These are phyloP conservation scores for Aleurites moluccanus DNA, from an alignment of 441 rosid species.

Conservation along the genomic window DNA sequence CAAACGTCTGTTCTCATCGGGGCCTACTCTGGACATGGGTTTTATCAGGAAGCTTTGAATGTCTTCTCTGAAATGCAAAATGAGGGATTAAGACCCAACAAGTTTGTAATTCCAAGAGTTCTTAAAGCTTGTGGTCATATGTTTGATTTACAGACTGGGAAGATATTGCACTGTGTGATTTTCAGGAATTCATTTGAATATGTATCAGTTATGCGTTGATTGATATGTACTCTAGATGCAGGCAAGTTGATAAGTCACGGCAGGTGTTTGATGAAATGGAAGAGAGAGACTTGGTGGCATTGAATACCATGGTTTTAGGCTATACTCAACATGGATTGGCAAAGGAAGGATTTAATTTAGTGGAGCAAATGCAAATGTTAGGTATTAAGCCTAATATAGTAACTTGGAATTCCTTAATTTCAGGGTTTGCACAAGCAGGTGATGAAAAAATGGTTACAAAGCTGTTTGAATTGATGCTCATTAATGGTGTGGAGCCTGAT, in stretches of 20 bases:
- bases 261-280: slow-evolving; percentile 45
- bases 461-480: slow-evolving; percentile 50
- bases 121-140: slow-evolving; percentile 69
- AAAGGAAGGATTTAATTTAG: slow-evolving; percentile 54
- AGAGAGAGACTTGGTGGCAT: slow-evolving; percentile 58
- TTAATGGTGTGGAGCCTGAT: slow-evolving; percentile 58
- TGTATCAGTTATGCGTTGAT: slow-evolving; percentile 63
- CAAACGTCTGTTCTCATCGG: slow-evolving; percentile 47
- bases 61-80: slow-evolving; percentile 50
- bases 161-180: slow-evolving; percentile 53
- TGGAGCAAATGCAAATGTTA: slow-evolving; percentile 37
- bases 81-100: slow-evolving; percentile 43
- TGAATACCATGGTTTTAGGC: slow-evolving; percentile 76
- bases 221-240: slow-evolving; percentile 79
- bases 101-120: slow-evolving; percentile 67
- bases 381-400: slow-evolving; percentile 56
- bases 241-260: slow-evolving; percentile 44
- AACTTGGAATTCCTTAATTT: slow-evolving; percentile 67
- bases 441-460: slow-evolving; percentile 44
- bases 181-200: slow-evolving; percentile 44
- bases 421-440: slow-evolving; percentile 65
- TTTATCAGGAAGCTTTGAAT: slow-evolving; percentile 45
- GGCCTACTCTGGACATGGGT: slow-evolving; percentile 53
- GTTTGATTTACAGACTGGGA: slow-evolving; percentile 44
- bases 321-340: slow-evolving; percentile 50